Base-by-base conservation (phyloP, 2,329 filamentous ascomycete genomes). In the Xylaria sp. region DNA sequence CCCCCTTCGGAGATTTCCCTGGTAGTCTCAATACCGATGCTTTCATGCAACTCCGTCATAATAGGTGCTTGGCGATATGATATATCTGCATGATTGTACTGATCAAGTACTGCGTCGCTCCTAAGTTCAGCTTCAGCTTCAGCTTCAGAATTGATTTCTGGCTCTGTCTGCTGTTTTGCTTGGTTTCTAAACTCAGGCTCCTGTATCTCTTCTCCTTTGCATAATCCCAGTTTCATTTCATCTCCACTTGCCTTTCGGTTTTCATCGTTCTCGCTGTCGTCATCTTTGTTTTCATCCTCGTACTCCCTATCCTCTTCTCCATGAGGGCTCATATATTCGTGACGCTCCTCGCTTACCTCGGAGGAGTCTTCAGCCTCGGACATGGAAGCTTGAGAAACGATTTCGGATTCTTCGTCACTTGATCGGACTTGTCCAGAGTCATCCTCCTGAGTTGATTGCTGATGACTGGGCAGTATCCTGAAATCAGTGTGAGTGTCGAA, bases 221-320 rank as follows among this genome's bases (percentile, higher is more conserved):
- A 69, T 4, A 66, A 64, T 10, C 69, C 68, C 1, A 58, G 61
- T 2, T 72, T 70, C 2, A 66, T 10, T 71, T 72, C 63, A 2
- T 70, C 65, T 7, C 68, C 67, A 1, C 65, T 63, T 2, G 68
- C 67, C 20, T 73, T 67, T 36, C 39, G 61, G 17, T 68, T 69
- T n/a, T 50, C 53, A 0, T 70, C 66, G 5, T 61, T 47, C 2
- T 58, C 54, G 0, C 68, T 65, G 3, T 72, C 71, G 6, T 68
- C 69, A 1, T 63, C 65, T 0, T 71, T 71, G 27, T 33, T n/a
- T 2, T 38, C 51, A 10, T 45, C 27, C 11, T 72, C 72, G 4
- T 69, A 67, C 9, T 73, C 63, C 9, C 4, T 63, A 31, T 72
- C 71, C 17, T 62, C 67, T 56, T 67, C 64, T 3, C 50, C 60